Evolutionary conservation across 805 yeast species (phyloP).

Genomic region (Spathaspora arborariae): DNA sequence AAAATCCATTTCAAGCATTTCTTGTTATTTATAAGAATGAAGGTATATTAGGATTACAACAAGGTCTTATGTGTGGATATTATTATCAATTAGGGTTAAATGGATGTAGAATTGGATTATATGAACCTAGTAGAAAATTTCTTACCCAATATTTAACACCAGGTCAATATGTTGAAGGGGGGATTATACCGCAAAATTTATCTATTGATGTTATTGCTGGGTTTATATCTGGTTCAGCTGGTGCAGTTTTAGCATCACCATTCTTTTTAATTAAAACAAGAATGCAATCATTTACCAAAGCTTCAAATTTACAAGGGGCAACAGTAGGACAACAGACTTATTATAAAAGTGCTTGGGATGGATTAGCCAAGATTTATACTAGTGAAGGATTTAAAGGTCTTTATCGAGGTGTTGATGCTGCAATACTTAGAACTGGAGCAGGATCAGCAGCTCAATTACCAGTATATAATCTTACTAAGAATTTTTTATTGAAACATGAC

Average conservation of each 20-base stretch:
- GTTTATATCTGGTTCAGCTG: slow-evolving; percentile 79
- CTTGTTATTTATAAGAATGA: slow-evolving; percentile 69
- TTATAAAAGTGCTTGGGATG: slow-evolving; percentile 67
- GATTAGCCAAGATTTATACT: slow-evolving; percentile 56
- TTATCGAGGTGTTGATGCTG: slow-evolving; percentile 92
- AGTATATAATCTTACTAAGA: slow-evolving; percentile 75
- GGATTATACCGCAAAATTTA: slow-evolving; percentile 31
- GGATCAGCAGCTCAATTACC: slow-evolving; percentile 97
- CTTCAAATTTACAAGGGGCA: slow-evolving; percentile 16
- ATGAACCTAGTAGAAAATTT: slow-evolving; percentile 75
- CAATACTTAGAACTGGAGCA: slow-evolving; percentile 88
- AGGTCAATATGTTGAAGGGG: slow-evolving; percentile 39
- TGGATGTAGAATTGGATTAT: slow-evolving; percentile 91
- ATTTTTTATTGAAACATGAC: slow-evolving; percentile 50
- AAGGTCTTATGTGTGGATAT: slow-evolving; percentile 87
- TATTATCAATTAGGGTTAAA: slow-evolving; percentile 86
- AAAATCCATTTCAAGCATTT: slow-evolving; percentile 83
- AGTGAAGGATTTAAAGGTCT: slow-evolving; percentile 76
- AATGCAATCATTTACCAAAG: slow-evolving; percentile 86
- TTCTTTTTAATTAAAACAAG: slow-evolving; percentile 89
- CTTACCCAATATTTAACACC: slow-evolving; percentile 57
- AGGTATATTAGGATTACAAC: slow-evolving; percentile 84
- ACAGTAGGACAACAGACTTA: slow-evolving; percentile 88
- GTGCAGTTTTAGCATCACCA: slow-evolving; percentile 89
- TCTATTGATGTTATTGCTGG: slow-evolving; percentile 76